Evolutionary conservation across 192 early-diverging fungal genomes (phyloP).

Genomic region (Podila epigama): DNA sequence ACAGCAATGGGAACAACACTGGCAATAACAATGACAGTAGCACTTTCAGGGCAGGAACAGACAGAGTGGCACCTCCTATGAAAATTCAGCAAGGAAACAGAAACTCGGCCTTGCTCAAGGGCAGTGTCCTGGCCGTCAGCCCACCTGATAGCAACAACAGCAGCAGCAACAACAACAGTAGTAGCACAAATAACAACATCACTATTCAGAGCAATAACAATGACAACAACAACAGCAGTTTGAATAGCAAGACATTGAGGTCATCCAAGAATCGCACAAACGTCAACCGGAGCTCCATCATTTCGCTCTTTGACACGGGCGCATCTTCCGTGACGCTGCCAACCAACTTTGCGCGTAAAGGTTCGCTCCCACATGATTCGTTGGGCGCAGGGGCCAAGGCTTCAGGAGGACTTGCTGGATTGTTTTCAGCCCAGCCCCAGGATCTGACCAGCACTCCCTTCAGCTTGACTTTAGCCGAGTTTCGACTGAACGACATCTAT

Average conservation of each 20-base stretch:
- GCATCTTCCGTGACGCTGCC: slow-evolving; percentile 12
- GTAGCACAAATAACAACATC: too few species aligned
- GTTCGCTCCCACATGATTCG: slow-evolving; percentile 28
- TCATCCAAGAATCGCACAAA: background rate
- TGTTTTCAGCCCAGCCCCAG: slow-evolving; percentile 28
- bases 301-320: background rate
- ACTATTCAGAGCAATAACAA: too few species aligned
- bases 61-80: background rate
- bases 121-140: too few species aligned
- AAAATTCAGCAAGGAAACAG: background rate
- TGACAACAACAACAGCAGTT: too few species aligned
- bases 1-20: background rate
- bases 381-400: background rate
- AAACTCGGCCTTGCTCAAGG: background rate
- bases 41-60: too few species aligned
- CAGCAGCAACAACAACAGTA: too few species aligned
- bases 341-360: slow-evolving; percentile 42
- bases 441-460: slow-evolving; percentile 35
- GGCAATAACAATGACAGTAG: background rate
- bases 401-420: slow-evolving; percentile 20
- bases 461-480: slow-evolving; percentile 51
- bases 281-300: background rate
- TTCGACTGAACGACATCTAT: slow-evolving; percentile 44
- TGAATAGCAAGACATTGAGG: background rate
- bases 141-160: too few species aligned